phyloP scores from a whole-genome alignment of 1,139 yeast genomes.

The Kodamaea ohmeri region DNA sequence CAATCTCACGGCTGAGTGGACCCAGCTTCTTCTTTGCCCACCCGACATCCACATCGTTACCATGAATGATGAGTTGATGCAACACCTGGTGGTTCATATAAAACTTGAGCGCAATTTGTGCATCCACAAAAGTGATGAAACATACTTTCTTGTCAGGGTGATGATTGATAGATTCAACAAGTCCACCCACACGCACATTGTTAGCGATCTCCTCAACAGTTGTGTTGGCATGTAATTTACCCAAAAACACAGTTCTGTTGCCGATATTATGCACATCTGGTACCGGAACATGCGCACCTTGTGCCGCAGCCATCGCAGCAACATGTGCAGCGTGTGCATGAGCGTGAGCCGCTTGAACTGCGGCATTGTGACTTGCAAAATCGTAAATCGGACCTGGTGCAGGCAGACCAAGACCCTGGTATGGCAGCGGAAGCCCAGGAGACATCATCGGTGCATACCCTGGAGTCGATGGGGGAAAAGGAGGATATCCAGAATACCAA shows the following conservation, averaged over 20 bases:
- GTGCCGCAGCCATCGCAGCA: slow-evolving; percentile 8
- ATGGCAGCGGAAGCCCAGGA: neutral
- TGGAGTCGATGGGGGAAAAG: neutral
- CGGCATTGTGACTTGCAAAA: slow-evolving; percentile 1
- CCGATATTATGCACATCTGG: slow-evolving; percentile 25
- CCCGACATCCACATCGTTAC: slow-evolving; percentile 43
- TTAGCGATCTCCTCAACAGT: slow-evolving; percentile 50
- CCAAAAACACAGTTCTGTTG: slow-evolving; percentile 45
- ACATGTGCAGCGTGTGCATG: slow-evolving; percentile 7
- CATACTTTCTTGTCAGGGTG: slow-evolving; percentile 41
- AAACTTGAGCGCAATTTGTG: slow-evolving; percentile 41
- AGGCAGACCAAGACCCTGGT: neutral
- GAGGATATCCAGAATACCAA: slow-evolving; percentile 1
- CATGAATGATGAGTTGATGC: slow-evolving; percentile 47
- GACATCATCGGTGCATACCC: slow-evolving; percentile 2
- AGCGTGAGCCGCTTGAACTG: slow-evolving; percentile 7
- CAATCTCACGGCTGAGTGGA: slow-evolving; percentile 36
- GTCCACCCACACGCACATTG: slow-evolving; percentile 48
- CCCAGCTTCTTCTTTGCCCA: slow-evolving; percentile 50
- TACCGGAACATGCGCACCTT: slow-evolving; percentile 9
- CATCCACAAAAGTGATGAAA: slow-evolving; percentile 46
- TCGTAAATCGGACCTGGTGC: neutral
- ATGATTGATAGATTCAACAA: slow-evolving; percentile 40
- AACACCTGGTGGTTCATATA: slow-evolving; percentile 44
- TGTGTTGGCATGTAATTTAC: slow-evolving; percentile 44